These are phyloP conservation scores for Podaxis mareebaensis DNA, from an alignment of 768 basidiomycete genomes.

Conservation along the genomic window DNA sequence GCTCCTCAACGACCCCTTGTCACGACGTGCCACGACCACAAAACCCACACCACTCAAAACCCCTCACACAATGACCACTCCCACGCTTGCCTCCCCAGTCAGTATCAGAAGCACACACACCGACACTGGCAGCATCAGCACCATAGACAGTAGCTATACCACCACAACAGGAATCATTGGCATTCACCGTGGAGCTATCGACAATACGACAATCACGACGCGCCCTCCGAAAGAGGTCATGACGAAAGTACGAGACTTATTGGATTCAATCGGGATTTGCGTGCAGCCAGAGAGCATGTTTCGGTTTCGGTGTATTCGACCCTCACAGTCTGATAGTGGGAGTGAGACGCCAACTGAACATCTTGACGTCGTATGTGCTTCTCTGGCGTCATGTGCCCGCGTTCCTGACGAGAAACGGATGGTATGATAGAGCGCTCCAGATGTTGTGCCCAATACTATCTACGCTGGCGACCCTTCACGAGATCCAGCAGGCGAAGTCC, in stretches of 20 bases:
- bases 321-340: slow-evolving; percentile 38
- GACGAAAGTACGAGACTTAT: slow-evolving; percentile 64
- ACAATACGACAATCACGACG: slow-evolving; percentile 81
- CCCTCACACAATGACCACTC: neutral
- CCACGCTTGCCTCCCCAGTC: neutral
- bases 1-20: neutral
- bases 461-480: slow-evolving; percentile 34
- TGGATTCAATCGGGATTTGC: slow-evolving; percentile 81
- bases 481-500: slow-evolving; percentile 88
- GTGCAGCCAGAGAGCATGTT: slow-evolving; percentile 79
- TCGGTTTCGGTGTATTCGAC: slow-evolving; percentile 76
- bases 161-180: slow-evolving; percentile 19
- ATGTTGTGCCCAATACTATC: neutral
- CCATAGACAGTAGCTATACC: neutral
- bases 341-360: neutral
- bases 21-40: neutral
- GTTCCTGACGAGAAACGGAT: neutral
- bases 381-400: neutral
- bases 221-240: slow-evolving; percentile 76
- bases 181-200: slow-evolving; percentile 84
- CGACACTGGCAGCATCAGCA: neutral
- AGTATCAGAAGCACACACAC: slow-evolving; percentile 8
- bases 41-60: neutral
- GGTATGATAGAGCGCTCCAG: neutral
- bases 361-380: slow-evolving; percentile 6